These are phyloP conservation scores for Plenodomus tracheiphilus DNA, from an alignment of 2,329 filamentous ascomycete genomes.

Conservation along the genomic window DNA sequence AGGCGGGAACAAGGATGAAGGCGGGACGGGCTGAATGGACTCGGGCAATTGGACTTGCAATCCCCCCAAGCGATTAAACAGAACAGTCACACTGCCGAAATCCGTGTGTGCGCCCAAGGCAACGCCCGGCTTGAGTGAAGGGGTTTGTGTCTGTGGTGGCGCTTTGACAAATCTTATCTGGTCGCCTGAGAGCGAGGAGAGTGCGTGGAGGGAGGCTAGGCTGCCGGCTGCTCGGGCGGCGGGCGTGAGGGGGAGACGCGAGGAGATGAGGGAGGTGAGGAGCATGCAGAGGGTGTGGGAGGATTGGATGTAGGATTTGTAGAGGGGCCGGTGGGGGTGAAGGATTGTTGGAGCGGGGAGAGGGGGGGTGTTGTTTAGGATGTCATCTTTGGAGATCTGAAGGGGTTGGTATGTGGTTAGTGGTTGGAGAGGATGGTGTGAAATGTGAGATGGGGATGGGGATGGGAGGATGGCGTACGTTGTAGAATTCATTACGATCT, in stretches of 20 bases:
- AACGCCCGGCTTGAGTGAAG: constrained; percentile 47
- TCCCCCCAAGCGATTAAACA: constrained; percentile 61
- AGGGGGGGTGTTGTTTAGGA: constrained; percentile 45
- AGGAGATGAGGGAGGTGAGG: constrained; percentile 51
- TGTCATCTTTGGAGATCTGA: constrained; percentile 58
- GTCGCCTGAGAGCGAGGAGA: constrained; percentile 51
- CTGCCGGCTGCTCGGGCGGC: constrained; percentile 34
- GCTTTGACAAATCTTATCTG: constrained; percentile 59
- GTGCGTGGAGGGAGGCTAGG: constrained; percentile 52
- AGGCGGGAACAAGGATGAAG: not conserved
- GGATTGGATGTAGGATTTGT: constrained; percentile 50
- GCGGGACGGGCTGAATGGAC: constrained; percentile 13
- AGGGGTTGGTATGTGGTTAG: not conserved
- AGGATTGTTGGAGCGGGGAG: constrained; percentile 52
- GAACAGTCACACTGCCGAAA: constrained; percentile 59
- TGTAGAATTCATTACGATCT: constrained; percentile 60
- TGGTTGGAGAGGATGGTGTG: not conserved
- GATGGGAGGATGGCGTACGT: constrained; percentile 44
- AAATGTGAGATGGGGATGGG: not conserved
- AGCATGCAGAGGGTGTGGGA: constrained; percentile 53
- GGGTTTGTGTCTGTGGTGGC: constrained; percentile 53
- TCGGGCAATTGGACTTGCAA: constrained; percentile 56
- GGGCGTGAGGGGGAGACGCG: constrained; percentile 45
- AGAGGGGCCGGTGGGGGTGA: constrained; percentile 36
- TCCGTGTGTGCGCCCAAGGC: constrained; percentile 60